Base-by-base conservation (phyloP, 257 asterid genomes). In the Nicotiana benthamiana region DNA sequence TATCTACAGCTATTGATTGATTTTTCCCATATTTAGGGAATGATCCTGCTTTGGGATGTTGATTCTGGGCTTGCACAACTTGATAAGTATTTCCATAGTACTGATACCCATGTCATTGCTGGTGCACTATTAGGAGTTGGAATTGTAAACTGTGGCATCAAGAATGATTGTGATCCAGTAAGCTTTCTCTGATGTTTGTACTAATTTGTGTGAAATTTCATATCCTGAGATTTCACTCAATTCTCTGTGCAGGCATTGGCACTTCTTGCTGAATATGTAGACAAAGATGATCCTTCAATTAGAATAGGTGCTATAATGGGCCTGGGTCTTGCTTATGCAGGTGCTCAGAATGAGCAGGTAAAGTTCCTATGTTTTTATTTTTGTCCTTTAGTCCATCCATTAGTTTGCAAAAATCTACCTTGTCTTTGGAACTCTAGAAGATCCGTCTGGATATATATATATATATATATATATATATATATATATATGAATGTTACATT, bases 241-340 rank as follows among this genome's bases (percentile, higher is more conserved):
- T 57, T n/a, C 54, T 77, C 6, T 43, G 36, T 77, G 81, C 81
- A 77, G 66, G 81, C 68, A 77, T 77, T 77, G 56, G 97, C 98
- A 61, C 93, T 96, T 80, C 82, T 96, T 75, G 89, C 92, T 0
- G 99, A 93, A 16, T 92, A 91, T 83, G 83, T 93, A 1, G 93
- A 89, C 84, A 91, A 85, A 75, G 97, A 93, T 62, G 99, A 92
- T 86, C 75, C 97, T 52, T 88, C 93, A 3, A 83, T 87, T 80
- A 90, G 92, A 84, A 96, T 96, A 75, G 99, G 99, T 79, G 98
- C 99, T 68, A 94, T 96, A 79, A 94, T 96, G 97, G 99, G 99
- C 51, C 87, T 96, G 60, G 99, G 97, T 53, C 95, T 96, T 84
- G 95, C 99, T 74, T 94, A 96, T 86, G 99, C 99, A 6, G 98